Evolutionary conservation across 805 yeast species (phyloP).

Genomic region (Candida broadrunensis): DNA sequence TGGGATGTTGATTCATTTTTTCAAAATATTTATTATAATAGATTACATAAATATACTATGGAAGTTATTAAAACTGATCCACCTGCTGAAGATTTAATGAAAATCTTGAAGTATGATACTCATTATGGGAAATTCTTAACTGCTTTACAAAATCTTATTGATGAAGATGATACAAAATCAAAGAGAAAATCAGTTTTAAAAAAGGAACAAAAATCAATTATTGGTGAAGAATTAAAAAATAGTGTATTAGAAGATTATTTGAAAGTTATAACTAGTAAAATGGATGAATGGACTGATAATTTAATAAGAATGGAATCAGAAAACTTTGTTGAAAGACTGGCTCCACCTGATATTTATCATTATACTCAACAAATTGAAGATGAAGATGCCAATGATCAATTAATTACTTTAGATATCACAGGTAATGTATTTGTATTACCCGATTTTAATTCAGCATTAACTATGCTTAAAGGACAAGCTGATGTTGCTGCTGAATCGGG

Average conservation of each 20-base stretch:
- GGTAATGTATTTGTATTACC: constrained; percentile 61
- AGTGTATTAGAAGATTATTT: constrained; percentile 75
- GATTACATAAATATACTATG: constrained; percentile 61
- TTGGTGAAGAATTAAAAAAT: constrained; percentile 72
- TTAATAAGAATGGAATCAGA: constrained; percentile 64
- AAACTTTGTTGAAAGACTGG: constrained; percentile 59
- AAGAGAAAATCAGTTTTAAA: constrained; percentile 16
- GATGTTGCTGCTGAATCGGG: constrained; percentile 85
- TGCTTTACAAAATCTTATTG: constrained; percentile 19
- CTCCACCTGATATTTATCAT: constrained; percentile 72
- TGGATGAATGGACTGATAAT: constrained; percentile 81
- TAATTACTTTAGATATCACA: constrained; percentile 28
- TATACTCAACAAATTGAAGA: constrained; percentile 46
- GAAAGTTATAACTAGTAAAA: constrained; percentile 64
- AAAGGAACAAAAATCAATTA: constrained; percentile 50
- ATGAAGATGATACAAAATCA: constrained; percentile 5
- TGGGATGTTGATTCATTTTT: constrained; percentile 73
- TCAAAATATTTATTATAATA: constrained; percentile 63
- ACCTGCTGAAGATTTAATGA: constrained; percentile 70
- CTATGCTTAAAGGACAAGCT: constrained; percentile 85
- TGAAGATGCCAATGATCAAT: constrained; percentile 32
- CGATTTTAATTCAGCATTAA: constrained; percentile 74
- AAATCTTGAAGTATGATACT: constrained; percentile 74
- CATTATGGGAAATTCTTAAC: constrained; percentile 46
- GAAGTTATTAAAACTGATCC: constrained; percentile 69